Evolutionary conservation across 305 asterid genomes (phyloP).

Genomic region (Lippia alba): DNA sequence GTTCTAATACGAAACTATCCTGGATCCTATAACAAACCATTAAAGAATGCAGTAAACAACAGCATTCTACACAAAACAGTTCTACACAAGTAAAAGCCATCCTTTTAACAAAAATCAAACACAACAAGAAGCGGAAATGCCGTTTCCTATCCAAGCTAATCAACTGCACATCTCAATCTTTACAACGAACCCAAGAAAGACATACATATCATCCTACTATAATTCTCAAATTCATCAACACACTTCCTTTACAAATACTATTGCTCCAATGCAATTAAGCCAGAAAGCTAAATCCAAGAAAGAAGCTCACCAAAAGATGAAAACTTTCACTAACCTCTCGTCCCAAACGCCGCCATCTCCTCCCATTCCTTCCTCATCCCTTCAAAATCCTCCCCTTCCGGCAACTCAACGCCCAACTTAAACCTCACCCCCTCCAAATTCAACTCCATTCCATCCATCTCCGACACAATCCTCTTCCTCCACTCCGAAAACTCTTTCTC

Average conservation of each 20-base stretch:
- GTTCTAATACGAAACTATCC: too few species aligned
- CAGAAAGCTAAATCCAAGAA: slow-evolving; percentile 6
- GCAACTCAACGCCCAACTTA: slow-evolving; percentile 60
- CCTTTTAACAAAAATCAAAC: neutral
- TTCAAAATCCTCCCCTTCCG: slow-evolving; percentile 70
- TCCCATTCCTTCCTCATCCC: slow-evolving; percentile 90
- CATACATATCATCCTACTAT: slow-evolving; percentile 11
- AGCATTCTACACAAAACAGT: neutral
- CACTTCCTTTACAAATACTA: neutral
- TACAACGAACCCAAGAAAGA: neutral
- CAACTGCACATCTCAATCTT: neutral
- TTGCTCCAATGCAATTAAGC: slow-evolving; percentile 8
- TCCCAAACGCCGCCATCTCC: slow-evolving; percentile 73
- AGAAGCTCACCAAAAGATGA: neutral
- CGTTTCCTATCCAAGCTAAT: neutral
- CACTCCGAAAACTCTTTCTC: slow-evolving; percentile 67
- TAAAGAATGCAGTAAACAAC: too few species aligned
- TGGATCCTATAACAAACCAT: too few species aligned
- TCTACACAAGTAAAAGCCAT: neutral
- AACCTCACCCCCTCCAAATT: slow-evolving; percentile 82
- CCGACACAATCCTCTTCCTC: slow-evolving; percentile 69
- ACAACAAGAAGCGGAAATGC: neutral
- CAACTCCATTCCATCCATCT: slow-evolving; percentile 87
- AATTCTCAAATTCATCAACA: neutral
- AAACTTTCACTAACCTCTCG: slow-evolving; percentile 58